Base-by-base conservation (phyloP, 2,329 filamentous ascomycete species). In the Coniochaeta sp. region DNA sequence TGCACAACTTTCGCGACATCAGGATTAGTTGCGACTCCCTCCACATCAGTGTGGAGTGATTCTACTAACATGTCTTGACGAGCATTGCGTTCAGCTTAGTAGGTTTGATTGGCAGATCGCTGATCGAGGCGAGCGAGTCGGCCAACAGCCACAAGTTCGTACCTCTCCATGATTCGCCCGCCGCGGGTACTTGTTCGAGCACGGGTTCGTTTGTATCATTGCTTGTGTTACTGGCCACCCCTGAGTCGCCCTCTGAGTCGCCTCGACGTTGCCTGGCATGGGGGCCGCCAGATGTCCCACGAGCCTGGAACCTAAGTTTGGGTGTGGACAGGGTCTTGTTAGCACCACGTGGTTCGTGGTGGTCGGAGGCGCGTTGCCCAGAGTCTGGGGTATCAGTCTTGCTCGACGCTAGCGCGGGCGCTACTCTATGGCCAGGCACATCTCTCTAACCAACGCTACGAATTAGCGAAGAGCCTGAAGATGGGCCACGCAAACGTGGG, bases 51-150 rank as follows among this genome's bases (percentile, higher is more conserved):
- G 30, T 22, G 16, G 30, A 22, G 32, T 22, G 30, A 22, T 26
- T 22, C n/a, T 19, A 56, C 54, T 22, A 22, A 82, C 79, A 80
- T 34, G 77, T 74, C 57, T 75, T 72, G 17, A 81, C 70, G n/a
- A 83, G 72, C 59, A 82, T 79, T 40, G 74, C 74, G 58, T 81
- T 78, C 57, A 77, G 69, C 56, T 71, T 71, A 17, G 75, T 78
- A 10, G 74, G 28, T 55, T 44, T 30, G 40, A 56, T 38, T 38
- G 54, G 30, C 22, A 56, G 30, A 38, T 26, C 12, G n/a, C 30
- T 38, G 30, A 56, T n/a, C 3, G 30, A 17, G 17, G 30, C 32
- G 8, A 38, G 30, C 28, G 54, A 56, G 54, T 56, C 54, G 12
- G 30, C 34, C 14, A 52, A n/a, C 47, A 52, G 24, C 47, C 47